Conservation (phyloP, 1,139 yeast genomes). For the Kurtzmaniella quercitrusa region DNA sequence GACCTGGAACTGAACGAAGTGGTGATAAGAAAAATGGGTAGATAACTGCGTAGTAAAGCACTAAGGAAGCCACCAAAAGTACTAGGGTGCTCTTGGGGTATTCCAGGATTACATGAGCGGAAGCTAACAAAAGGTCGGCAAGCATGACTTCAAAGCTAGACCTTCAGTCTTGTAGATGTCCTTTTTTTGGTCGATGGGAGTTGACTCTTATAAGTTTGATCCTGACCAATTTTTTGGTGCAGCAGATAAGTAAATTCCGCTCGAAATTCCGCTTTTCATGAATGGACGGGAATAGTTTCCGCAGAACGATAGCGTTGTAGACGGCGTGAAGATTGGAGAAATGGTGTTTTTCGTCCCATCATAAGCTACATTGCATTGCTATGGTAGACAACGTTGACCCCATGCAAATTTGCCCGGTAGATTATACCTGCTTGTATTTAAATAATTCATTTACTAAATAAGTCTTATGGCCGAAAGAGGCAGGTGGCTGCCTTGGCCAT, state of each 20-base stretch:
- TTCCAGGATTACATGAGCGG: background rate
- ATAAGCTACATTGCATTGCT: no score
- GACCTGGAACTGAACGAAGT: constrained; percentile 56
- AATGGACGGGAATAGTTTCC: background rate
- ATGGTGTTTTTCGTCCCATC: no score
- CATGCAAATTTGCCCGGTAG: no score
- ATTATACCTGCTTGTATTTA: no score
- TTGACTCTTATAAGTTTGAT: no score
- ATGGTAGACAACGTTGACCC: no score
- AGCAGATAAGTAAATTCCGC: background rate
- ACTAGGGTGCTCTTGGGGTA: constrained; percentile 1
- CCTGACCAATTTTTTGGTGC: background rate
- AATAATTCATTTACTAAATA: no score
- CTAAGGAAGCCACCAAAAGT: background rate
- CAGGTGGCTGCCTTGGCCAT: no score
- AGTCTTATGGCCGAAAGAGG: no score
- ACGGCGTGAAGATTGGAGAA: no score
- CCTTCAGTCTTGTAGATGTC: background rate
- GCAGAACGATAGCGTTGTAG: background rate
- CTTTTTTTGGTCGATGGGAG: no score
- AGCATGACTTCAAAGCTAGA: constrained; percentile 1
- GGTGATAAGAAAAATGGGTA: constrained; percentile 50
- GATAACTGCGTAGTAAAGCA: constrained; percentile 26
- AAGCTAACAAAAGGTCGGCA: constrained; percentile 1
- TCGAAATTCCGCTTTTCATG: background rate